phyloP scores from a whole-genome alignment of 2,329 filamentous ascomycete species.

The Hymenoscyphus fructigenus region DNA sequence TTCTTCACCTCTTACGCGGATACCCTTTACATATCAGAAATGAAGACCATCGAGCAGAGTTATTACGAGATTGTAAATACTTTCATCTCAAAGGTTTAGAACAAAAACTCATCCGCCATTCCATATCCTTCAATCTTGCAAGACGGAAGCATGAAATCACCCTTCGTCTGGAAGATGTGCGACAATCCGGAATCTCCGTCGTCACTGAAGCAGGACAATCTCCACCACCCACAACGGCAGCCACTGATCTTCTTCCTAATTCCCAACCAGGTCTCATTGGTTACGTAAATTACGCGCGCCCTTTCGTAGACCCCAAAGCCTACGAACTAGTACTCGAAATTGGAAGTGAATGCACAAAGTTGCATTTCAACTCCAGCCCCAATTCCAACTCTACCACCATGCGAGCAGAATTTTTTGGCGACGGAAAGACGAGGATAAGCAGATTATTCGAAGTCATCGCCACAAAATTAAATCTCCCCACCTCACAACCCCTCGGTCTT shows the following conservation, averaged over 20 bases:
- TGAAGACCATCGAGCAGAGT: slow-evolving; percentile 71
- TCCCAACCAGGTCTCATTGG: slow-evolving; percentile 37
- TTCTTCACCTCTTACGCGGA: slow-evolving; percentile 78
- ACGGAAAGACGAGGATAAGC: slow-evolving; percentile 67
- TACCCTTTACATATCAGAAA: slow-evolving; percentile 77
- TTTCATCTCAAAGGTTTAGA: slow-evolving; percentile 92
- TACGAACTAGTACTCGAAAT: slow-evolving; percentile 81
- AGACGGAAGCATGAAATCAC: slow-evolving; percentile 71
- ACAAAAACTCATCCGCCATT: slow-evolving; percentile 78
- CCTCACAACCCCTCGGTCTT: slow-evolving; percentile 60
- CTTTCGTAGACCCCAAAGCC: slow-evolving; percentile 75
- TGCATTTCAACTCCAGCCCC: slow-evolving; percentile 45
- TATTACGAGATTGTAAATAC: slow-evolving; percentile 85
- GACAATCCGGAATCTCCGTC: slow-evolving; percentile 78
- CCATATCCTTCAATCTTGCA: slow-evolving; percentile 71
- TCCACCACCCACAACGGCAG: slow-evolving; percentile 24
- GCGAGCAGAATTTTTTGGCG: slow-evolving; percentile 72
- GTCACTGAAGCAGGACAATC: slow-evolving; percentile 44
- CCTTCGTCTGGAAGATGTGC: slow-evolving; percentile 80
- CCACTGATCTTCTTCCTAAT: slow-evolving; percentile 24
- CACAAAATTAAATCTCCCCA: slow-evolving; percentile 71
- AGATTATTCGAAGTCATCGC: slow-evolving; percentile 79
- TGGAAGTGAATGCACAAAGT: slow-evolving; percentile 60
- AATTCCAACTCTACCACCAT: slow-evolving; percentile 38
- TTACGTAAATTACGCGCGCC: slow-evolving; percentile 78